Evolutionary conservation across 371 early-diverging fungal species (phyloP).

Genomic region (Paraphysoderma sedebokerense): DNA sequence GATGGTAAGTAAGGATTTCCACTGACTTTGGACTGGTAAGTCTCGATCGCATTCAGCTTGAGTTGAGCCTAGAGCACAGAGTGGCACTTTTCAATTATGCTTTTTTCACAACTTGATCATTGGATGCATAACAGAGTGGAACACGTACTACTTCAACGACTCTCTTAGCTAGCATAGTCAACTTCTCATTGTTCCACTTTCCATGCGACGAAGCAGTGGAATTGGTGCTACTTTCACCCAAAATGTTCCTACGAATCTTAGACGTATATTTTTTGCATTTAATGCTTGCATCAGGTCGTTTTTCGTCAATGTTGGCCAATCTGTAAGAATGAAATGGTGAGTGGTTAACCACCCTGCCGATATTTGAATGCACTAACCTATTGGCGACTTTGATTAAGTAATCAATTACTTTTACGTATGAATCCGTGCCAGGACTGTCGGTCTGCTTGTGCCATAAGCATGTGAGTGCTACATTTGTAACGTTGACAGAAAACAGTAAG

Average conservation of each 20-base stretch:
- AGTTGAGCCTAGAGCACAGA: no score
- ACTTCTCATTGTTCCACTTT: constrained; percentile 3
- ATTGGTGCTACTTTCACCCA: constrained; percentile 8
- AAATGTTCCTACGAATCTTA: neutral
- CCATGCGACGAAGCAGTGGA: neutral
- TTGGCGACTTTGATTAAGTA: no score
- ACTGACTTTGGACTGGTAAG: neutral
- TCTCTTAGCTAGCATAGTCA: neutral
- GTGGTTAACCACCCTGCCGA: no score
- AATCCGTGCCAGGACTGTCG: constrained; percentile 3
- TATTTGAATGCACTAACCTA: no score
- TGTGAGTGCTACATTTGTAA: neutral
- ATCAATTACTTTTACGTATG: constrained; percentile 12
- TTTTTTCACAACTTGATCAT: no score
- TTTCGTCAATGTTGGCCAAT: constrained; percentile 8
- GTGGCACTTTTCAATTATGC: no score
- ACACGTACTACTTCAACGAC: no score
- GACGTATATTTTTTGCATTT: constrained; percentile 5
- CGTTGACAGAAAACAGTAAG: neutral
- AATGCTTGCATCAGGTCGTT: constrained; percentile 9
- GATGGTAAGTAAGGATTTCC: neutral
- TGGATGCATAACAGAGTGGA: no score
- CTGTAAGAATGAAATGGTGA: no score
- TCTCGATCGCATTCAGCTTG: neutral
- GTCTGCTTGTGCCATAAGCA: neutral